These are phyloP conservation scores for Cladobotryum protrusum DNA, from an alignment of 2,329 filamentous ascomycete species.

Conservation along the genomic window DNA sequence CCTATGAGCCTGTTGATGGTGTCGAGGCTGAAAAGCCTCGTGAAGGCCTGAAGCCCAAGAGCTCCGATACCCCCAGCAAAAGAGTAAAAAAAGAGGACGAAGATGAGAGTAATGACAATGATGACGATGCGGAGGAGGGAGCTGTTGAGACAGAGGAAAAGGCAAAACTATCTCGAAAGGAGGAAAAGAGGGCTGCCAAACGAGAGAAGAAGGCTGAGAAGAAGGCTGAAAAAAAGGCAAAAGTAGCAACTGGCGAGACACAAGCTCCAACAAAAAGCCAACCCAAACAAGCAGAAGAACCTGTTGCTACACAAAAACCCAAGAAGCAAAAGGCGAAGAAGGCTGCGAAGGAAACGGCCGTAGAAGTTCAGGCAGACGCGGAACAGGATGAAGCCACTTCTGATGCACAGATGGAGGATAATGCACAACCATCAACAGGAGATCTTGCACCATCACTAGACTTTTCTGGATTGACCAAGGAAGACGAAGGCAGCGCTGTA, in stretches of 20 bases:
- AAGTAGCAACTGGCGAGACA: slow-evolving; percentile 4
- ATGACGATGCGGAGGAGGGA: slow-evolving; percentile 20
- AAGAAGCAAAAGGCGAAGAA: slow-evolving; percentile 23
- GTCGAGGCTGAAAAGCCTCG: slow-evolving; percentile 56
- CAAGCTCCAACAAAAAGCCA: slow-evolving; percentile 15
- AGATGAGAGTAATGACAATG: not conserved
- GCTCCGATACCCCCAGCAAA: slow-evolving; percentile 43
- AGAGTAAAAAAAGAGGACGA: slow-evolving; percentile 40
- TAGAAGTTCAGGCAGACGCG: slow-evolving; percentile 5
- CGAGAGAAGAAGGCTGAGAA: slow-evolving; percentile 37
- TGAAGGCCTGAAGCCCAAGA: slow-evolving; percentile 53
- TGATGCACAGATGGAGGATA: not conserved
- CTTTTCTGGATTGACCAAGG: slow-evolving; percentile 25
- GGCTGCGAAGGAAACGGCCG: slow-evolving; percentile 14
- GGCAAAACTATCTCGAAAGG: slow-evolving; percentile 45
- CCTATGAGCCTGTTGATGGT: slow-evolving; percentile 42
- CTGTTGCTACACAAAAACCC: slow-evolving; percentile 16
- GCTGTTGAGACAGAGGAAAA: slow-evolving; percentile 41
- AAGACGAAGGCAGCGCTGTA: slow-evolving; percentile 39
- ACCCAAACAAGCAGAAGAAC: slow-evolving; percentile 9
- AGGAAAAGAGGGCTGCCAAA: slow-evolving; percentile 46
- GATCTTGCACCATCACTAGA: slow-evolving; percentile 19
- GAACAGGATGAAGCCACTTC: slow-evolving; percentile 10
- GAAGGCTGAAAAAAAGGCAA: slow-evolving; percentile 24
- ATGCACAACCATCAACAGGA: not conserved